A percentile compares a stretch with the other conserved stretches of the same genome.
Evolutionary conservation across 164 flowering plant genomes (phyloP).

Genomic region (Platanus orientalis): DNA sequence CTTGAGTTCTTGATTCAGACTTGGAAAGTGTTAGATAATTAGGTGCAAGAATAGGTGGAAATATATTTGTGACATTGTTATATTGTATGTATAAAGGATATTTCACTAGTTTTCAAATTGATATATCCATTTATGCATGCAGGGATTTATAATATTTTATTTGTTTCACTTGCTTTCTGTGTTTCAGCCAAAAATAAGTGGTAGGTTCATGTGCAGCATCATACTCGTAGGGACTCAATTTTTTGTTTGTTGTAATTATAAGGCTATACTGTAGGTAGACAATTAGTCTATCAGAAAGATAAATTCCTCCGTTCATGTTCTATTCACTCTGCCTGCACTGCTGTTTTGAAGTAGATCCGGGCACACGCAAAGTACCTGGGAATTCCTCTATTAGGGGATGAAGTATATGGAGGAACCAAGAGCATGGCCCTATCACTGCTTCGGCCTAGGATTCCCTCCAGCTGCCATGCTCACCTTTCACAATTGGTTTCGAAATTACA

Average conservation of each 20-base stretch:
- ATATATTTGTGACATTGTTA: too few relatives aligned
- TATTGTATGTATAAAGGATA: too few relatives aligned
- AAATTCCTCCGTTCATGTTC: too few relatives aligned
- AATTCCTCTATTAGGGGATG: constrained; percentile 88
- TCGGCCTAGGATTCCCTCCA: constrained; percentile 42
- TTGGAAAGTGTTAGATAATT: not conserved
- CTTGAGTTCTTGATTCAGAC: not conserved
- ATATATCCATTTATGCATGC: not conserved
- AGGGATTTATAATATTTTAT: too few relatives aligned
- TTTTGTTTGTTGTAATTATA: too few relatives aligned
- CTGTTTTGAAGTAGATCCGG: constrained; percentile 53
- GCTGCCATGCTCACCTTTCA: constrained; percentile 37
- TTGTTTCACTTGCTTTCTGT: too few relatives aligned
- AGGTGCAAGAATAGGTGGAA: too few relatives aligned
- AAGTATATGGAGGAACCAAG: constrained; percentile 88
- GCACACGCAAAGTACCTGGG: constrained; percentile 92
- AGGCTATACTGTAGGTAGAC: too few relatives aligned
- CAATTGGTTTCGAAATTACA: constrained; percentile 49
- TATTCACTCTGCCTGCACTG: constrained; percentile 1
- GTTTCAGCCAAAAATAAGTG: too few relatives aligned
- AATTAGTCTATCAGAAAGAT: too few relatives aligned
- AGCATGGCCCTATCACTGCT: constrained; percentile 73
- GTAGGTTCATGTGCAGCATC: too few relatives aligned
- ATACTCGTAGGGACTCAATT: too few relatives aligned
- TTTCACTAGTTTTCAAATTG: not conserved